Percentiles rank a stretch among this genome's conserved stretches.
These are phyloP conservation scores for Melampsora larici-populina DNA, from an alignment of 1,284 basidiomycete species.

Conservation along the genomic window DNA sequence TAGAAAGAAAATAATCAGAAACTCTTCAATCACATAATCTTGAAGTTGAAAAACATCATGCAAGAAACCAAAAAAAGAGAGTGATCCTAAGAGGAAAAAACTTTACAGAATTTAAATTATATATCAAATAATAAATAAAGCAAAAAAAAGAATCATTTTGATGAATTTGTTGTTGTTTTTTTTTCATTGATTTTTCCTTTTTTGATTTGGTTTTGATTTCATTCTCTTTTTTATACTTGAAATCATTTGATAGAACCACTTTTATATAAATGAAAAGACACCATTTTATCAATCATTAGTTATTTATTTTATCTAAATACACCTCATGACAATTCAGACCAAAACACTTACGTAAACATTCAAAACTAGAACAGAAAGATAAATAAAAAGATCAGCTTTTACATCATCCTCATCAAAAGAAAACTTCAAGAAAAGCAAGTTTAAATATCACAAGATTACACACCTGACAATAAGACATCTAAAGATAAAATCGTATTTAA, in stretches of 20 bases:
- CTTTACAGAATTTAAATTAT: too few relatives aligned
- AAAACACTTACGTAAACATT: conserved; percentile 40
- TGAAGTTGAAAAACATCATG: too few relatives aligned
- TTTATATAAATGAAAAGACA: not conserved
- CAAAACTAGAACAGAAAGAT: conserved; percentile 2
- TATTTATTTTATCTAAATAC: not conserved
- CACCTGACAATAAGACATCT: conserved; percentile 34
- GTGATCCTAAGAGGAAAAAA: too few relatives aligned
- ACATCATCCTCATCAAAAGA: too few relatives aligned
- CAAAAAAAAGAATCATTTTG: too few relatives aligned
- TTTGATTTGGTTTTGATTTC: not conserved
- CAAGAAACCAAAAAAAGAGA: too few relatives aligned
- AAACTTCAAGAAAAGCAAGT: not conserved
- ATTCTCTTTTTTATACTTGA: conserved; percentile 34
- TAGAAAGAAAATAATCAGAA: too few relatives aligned
- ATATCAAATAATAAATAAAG: too few relatives aligned
- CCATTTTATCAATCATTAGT: not conserved
- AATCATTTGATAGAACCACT: conserved; percentile 44
- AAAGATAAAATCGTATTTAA: conserved; percentile 36
- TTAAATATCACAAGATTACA: not conserved
- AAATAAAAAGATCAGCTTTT: not conserved
- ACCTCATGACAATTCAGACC: not conserved
- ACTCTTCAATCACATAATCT: too few relatives aligned
- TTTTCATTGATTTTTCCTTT: too few relatives aligned
- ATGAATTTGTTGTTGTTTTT: too few relatives aligned